phyloP scores from a whole-genome alignment of 148 eudicot genomes.

The Dianthus caryophyllus region DNA sequence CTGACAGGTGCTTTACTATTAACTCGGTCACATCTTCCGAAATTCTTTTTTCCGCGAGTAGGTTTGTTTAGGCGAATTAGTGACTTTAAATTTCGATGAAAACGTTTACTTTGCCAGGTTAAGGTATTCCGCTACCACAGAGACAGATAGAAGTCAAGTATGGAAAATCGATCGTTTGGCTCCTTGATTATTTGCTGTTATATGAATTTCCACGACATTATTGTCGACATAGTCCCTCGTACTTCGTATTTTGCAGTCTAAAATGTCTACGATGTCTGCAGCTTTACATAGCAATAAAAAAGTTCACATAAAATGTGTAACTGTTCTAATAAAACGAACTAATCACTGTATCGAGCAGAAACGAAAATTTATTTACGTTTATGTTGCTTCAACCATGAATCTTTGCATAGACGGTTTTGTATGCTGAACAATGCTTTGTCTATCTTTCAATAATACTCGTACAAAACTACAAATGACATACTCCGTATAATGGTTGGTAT shows the following conservation, averaged over 20 bases:
- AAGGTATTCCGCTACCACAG: constrained; percentile 42
- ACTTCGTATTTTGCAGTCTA: background rate
- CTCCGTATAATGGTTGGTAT: no score
- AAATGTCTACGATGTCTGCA: background rate
- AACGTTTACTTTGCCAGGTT: constrained; percentile 39
- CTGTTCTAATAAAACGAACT: no score
- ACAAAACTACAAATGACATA: no score
- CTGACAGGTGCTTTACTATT: constrained; percentile 61
- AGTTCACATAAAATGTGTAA: no score
- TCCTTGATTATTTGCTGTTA: constrained; percentile 54
- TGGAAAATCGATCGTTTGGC: constrained; percentile 78
- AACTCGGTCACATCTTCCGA: background rate
- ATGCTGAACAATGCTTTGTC: no score
- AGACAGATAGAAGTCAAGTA: constrained; percentile 38
- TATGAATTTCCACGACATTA: constrained; percentile 39
- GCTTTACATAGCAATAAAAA: no score
- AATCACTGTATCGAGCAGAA: no score
- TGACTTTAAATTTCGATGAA: background rate
- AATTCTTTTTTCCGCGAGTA: no score
- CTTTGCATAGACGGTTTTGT: no score
- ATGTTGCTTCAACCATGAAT: no score
- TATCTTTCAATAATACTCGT: no score
- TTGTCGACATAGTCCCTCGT: constrained; percentile 7
- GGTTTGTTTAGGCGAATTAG: background rate
- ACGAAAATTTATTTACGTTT: no score